A percentile compares a stretch with the other conserved stretches of the same genome.
Evolutionary conservation across 2,329 filamentous ascomycete species (phyloP).

Genomic region (Calonectria crousiana): DNA sequence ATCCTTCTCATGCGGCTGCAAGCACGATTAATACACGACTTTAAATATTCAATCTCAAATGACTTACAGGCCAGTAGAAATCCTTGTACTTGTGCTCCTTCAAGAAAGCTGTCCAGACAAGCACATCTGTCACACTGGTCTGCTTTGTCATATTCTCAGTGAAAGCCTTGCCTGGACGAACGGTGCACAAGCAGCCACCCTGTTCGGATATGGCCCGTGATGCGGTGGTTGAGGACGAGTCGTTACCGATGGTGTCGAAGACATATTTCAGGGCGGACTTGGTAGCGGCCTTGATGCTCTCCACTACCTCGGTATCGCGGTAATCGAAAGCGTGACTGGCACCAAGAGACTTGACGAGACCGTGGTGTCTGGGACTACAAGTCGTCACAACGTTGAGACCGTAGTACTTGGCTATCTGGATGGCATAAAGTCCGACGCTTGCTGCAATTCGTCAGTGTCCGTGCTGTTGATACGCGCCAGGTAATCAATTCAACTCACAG

Average conservation of each 20-base stretch:
- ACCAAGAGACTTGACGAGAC: conserved; percentile 46
- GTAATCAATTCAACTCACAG: neutral
- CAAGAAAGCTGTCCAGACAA: conserved; percentile 56
- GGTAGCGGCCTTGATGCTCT: neutral
- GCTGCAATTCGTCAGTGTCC: conserved; percentile 34
- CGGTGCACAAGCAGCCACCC: conserved; percentile 50
- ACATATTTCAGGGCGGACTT: neutral
- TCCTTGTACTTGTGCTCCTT: conserved; percentile 25
- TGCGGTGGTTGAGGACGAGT: neutral
- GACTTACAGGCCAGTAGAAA: neutral
- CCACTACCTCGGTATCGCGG: neutral
- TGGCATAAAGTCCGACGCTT: conserved; percentile 51
- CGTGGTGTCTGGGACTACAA: conserved; percentile 47
- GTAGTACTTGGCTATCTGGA: conserved; percentile 48
- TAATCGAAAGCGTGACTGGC: conserved; percentile 21
- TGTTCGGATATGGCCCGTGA: neutral
- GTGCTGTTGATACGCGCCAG: too few relatives aligned
- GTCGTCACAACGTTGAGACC: conserved; percentile 49
- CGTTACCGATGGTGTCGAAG: neutral
- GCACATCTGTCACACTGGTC: conserved; percentile 52
- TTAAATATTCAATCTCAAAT: neutral
- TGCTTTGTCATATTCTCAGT: conserved; percentile 48
- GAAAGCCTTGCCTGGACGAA: conserved; percentile 52
- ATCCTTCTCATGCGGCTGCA: neutral
- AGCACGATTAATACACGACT: too few relatives aligned